phyloP scores from a whole-genome alignment of 805 yeast species.

The Saccharomycopsis sp. region DNA sequence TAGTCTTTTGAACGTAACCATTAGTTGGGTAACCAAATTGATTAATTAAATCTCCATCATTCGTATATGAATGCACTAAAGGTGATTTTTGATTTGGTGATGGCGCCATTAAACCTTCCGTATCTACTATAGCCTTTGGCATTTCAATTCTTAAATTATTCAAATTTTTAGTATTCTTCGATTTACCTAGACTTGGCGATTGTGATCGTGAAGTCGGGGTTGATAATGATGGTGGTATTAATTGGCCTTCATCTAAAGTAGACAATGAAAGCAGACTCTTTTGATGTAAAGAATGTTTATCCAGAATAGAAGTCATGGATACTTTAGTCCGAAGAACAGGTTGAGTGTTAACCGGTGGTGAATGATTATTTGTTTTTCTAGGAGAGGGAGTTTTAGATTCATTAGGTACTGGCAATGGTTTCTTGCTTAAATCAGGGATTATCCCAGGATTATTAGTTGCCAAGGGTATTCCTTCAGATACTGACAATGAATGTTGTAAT shows the following conservation, averaged over 20 bases:
- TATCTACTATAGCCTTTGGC: slow-evolving; percentile 22
- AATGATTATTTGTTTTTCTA: background rate
- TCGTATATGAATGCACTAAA: slow-evolving; percentile 25
- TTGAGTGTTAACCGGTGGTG: slow-evolving; percentile 6
- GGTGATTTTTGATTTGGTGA: slow-evolving; percentile 31
- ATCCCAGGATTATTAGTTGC: slow-evolving; percentile 1
- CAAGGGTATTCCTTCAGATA: slow-evolving; percentile 1
- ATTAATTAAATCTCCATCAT: slow-evolving; percentile 36
- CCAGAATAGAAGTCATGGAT: too few relatives aligned
- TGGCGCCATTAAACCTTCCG: slow-evolving; percentile 1
- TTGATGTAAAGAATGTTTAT: slow-evolving; percentile 20
- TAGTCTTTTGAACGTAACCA: slow-evolving; percentile 50
- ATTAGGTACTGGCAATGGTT: background rate
- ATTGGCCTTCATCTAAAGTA: slow-evolving; percentile 1
- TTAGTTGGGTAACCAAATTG: slow-evolving; percentile 55
- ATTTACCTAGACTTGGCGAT: slow-evolving; percentile 15
- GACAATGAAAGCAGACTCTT: slow-evolving; percentile 9
- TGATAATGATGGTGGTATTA: slow-evolving; percentile 6
- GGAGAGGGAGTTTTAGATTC: slow-evolving; percentile 12
- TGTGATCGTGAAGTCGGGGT: slow-evolving; percentile 19
- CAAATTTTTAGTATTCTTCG: slow-evolving; percentile 11
- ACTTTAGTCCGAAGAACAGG: slow-evolving; percentile 23
- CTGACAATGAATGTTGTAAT: slow-evolving; percentile 8
- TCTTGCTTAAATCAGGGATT: background rate
- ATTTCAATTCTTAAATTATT: slow-evolving; percentile 23